Evolutionary conservation across 2,329 filamentous ascomycete genomes (phyloP), one percentile per base, ranked within the genome.

Genomic region (Fusarium foetens): DNA sequence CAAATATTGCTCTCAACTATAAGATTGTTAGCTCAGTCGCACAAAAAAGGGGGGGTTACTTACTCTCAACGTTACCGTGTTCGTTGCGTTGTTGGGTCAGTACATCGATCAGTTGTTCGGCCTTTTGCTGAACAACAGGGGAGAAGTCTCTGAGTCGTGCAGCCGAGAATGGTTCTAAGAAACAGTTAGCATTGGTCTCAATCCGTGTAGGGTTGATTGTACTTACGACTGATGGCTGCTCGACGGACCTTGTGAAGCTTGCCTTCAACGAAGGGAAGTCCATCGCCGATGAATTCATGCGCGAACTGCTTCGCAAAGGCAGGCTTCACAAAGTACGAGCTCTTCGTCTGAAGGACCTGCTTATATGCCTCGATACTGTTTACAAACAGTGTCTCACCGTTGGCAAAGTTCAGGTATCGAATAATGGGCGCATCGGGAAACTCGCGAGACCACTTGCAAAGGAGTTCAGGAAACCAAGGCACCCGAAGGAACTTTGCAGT

Each of bases 181-280:
- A 31, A 13, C 19, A 25, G 14, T 74, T 12, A 75, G 57, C 29
- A 21, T 39, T 45, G 21, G 12, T 39, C n/a, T 16, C 29, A 16
- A n/a, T 21, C 42, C 21, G 33, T 13, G 9, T 19, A 17, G 11
- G 33, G 11, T 6, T n/a, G 43, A 2, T 14, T 10, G 31, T 25
- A 65, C 75, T 64, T 58, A 76, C 77, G 78, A 42, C 76, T 77
- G 17, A 84, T 68, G 57, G 80, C 70, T n/a, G 77, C 80, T 33
- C 82, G 75, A 42, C 81, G 78, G n/a, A 66, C 64, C 41, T 76
- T 78, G 53, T 84, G 82, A 49, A 78, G 72, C 16, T 80, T 79
- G 19, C 79, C 80, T 53, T 83, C 80, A 16, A 79, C 72, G 39
- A 82, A 80, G 4, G 80, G 76, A 6, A 84, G 70, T 1, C 81